Conservation (phyloP, 176 grass and related monocot species). For the Avena sativa region DNA sequence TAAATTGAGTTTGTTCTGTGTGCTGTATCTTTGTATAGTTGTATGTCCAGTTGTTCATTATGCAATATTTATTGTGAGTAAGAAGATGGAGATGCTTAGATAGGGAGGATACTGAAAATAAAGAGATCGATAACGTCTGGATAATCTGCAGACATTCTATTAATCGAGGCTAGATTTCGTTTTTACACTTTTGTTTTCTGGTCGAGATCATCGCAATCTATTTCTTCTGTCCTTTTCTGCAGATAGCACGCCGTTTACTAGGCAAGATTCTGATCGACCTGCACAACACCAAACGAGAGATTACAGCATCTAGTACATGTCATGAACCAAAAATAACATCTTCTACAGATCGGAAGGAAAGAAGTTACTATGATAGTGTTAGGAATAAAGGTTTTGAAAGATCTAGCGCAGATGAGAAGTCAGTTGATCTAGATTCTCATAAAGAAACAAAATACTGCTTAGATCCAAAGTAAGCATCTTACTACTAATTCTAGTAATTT, state of each 20-base stretch:
- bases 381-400: slow-evolving; percentile 57
- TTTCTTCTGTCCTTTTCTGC: slow-evolving; percentile 47
- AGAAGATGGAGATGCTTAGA: slow-evolving; percentile 19
- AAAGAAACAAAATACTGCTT: slow-evolving; percentile 97
- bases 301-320: slow-evolving; percentile 54
- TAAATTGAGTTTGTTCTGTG: not conserved
- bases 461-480: slow-evolving; percentile 81
- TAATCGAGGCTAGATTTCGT: not conserved
- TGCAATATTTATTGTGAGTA: not conserved
- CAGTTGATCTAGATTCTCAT: slow-evolving; percentile 63
- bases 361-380: slow-evolving; percentile 47
- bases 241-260: slow-evolving; percentile 89
- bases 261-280: slow-evolving; percentile 97
- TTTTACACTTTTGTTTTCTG: slow-evolving; percentile 23
- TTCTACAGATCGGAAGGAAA: slow-evolving; percentile 58
- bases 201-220: not conserved
- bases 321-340: slow-evolving; percentile 46
- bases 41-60: not conserved
- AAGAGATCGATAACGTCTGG: slow-evolving; percentile 22
- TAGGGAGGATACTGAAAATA: slow-evolving; percentile 18
- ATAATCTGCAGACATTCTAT: slow-evolving; percentile 26
- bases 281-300: slow-evolving; percentile 86
- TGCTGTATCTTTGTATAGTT: slow-evolving; percentile 28
- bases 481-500: slow-evolving; percentile 32
- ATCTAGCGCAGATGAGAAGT: slow-evolving; percentile 57